Percentiles rank a stretch among this genome's conserved stretches.
These are phyloP conservation scores for Neofusicoccum parvum DNA, from an alignment of 2,329 filamentous ascomycete genomes.

Conservation along the genomic window DNA sequence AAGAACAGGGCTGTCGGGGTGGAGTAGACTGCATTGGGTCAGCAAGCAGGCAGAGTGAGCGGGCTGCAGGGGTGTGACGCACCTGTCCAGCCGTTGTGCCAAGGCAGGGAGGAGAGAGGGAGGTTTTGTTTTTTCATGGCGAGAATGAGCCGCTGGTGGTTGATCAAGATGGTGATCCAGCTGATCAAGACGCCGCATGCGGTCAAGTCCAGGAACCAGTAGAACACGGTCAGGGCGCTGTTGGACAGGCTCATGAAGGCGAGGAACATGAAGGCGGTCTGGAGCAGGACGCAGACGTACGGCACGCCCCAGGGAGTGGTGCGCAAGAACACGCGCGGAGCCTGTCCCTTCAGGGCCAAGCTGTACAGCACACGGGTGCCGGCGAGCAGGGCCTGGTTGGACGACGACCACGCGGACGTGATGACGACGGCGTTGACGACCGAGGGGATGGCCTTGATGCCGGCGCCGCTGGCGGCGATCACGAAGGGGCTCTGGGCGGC, in stretches of 20 bases:
- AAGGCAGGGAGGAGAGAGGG: conserved; percentile 43
- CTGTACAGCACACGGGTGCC: conserved; percentile 57
- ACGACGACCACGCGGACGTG: conserved; percentile 59
- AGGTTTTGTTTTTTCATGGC: conserved; percentile 51
- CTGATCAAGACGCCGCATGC: conserved; percentile 61
- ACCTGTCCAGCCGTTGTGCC: conserved; percentile 47
- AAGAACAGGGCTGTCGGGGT: conserved; percentile 35
- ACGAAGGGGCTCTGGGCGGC: conserved; percentile 68
- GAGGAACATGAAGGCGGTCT: conserved; percentile 69
- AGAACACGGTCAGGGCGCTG: conserved; percentile 65
- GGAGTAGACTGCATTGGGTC: conserved; percentile 25
- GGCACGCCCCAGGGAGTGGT: conserved; percentile 68
- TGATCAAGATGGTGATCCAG: conserved; percentile 53
- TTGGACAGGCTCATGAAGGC: conserved; percentile 74
- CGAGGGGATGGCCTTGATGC: conserved; percentile 57
- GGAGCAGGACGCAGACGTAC: conserved; percentile 69
- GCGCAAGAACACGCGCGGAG: conserved; percentile 58
- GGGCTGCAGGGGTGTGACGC: conserved; percentile 68
- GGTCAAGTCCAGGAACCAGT: conserved; percentile 65
- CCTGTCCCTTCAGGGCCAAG: conserved; percentile 56
- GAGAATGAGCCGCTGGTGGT: conserved; percentile 52
- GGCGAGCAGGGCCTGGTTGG: conserved; percentile 58
- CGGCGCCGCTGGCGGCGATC: conserved; percentile 61
- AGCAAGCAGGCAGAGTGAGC: conserved; percentile 58
- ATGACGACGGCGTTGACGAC: conserved; percentile 60